A percentile compares a stretch with the other conserved stretches of the same genome.
Conservation (phyloP, 2,329 filamentous ascomycete genomes). For the Diplodia seriata region DNA sequence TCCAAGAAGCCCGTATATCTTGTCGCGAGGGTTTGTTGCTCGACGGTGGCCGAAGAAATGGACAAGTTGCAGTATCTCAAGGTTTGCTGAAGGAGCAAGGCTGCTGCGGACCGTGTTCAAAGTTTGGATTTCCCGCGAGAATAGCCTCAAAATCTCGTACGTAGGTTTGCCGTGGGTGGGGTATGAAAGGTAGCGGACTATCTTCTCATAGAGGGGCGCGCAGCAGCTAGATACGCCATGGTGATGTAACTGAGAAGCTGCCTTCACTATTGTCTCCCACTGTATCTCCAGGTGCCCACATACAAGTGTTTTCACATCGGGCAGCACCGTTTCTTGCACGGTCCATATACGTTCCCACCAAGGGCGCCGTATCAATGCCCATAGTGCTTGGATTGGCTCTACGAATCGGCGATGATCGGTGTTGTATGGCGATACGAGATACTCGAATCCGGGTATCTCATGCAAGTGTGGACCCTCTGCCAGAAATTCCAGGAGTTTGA, state of each 20-base stretch:
- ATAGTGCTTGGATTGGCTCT: conserved; percentile 2
- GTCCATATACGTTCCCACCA: conserved; percentile 13
- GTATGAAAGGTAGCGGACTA: background rate
- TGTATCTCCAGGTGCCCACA: background rate
- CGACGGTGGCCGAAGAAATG: too few relatives aligned
- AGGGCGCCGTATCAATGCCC: background rate
- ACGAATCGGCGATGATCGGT: background rate
- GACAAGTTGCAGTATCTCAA: too few relatives aligned
- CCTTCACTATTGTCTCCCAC: background rate
- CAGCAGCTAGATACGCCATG: background rate
- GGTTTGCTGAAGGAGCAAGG: background rate
- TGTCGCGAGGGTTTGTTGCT: background rate
- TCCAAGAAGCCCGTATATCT: too few relatives aligned
- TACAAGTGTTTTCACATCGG: background rate
- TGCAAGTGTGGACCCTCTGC: background rate
- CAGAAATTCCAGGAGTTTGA: conserved; percentile 7
- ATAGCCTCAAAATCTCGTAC: background rate
- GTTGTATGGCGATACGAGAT: background rate
- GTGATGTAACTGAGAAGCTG: background rate
- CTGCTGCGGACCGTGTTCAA: background rate
- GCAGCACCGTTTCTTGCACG: conserved; percentile 9
- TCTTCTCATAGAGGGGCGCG: background rate
- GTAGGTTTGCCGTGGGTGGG: background rate
- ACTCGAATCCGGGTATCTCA: background rate
- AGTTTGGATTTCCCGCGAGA: background rate